Percentiles rank a stretch among this genome's conserved stretches.
Conservation (phyloP, 179 eudicot genomes). For the Camellia oleifera region DNA sequence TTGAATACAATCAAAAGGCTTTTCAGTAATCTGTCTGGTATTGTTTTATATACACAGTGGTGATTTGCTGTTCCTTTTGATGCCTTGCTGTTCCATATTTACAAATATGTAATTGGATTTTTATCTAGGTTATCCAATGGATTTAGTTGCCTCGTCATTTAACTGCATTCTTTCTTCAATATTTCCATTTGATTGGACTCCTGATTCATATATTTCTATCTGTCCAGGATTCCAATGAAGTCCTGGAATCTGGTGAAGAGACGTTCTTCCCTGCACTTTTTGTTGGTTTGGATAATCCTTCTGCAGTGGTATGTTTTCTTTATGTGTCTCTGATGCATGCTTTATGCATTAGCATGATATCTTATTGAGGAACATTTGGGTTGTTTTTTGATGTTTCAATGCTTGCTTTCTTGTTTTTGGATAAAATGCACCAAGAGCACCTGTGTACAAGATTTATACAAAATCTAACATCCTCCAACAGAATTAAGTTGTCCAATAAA, state of each 20-base stretch:
- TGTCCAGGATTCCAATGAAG: constrained; percentile 56
- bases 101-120: neutral
- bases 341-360: neutral
- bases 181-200: neutral
- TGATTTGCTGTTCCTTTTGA: neutral
- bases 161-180: neutral
- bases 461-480: neutral
- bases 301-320: constrained; percentile 66
- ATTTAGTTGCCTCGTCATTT: neutral
- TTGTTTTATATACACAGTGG: neutral
- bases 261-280: constrained; percentile 84
- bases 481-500: neutral
- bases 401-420: neutral
- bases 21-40: neutral
- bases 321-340: constrained; percentile 11
- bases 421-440: neutral
- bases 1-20: neutral
- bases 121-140: constrained; percentile 9
- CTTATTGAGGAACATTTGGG: neutral
- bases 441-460: neutral
- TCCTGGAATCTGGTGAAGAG: constrained; percentile 79
- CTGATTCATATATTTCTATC: neutral
- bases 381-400: neutral
- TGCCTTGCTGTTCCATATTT: neutral
- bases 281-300: constrained; percentile 60